Evolutionary conservation across 1,284 basidiomycete genomes (phyloP), one percentile per base, ranked within the genome.

Genomic region (Irpex lacteus): DNA sequence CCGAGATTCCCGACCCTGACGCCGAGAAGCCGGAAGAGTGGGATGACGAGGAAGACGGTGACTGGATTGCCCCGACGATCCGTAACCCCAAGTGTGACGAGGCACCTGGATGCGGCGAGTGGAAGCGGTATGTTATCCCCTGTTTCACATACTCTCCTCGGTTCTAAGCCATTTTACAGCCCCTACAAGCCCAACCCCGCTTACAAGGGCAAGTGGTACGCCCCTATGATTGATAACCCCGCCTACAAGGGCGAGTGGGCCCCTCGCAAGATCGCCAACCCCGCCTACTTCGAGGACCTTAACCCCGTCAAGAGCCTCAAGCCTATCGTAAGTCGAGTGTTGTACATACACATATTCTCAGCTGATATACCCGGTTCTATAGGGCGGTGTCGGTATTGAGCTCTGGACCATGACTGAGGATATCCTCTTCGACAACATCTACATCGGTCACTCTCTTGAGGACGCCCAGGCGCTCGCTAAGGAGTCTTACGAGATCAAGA

Each of bases 1-100:
- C 86, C 65, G 83, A 79, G 60, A 87, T 98, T 69, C 88, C 95
- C 60, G 98, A 99, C 77, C 96, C 98, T 68, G 89, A 96, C 70
- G 91, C 95, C 56, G 87, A 91, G 80, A 98, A 98, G 85, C 98
- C 98, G 36, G 97, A 98, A 76, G 98, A 99, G 79, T 99, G 98
- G 98, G 96, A 98, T 74, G 94, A 99, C 70, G 98, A 98, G 77
- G 97, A 99, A 77, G 97, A 99, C 73, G 98, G 98, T 77, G 97
- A 98, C 75, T 99, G 96, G 95, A 86, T 98, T 66, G 87, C 96
- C 9, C 96, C 97, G 34, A 88, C 87, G 66, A 82, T 99, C 64
- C 81, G 86, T 68, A 98, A 98, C 85, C 93, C 96, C 71, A 92
- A 90, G 76, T 98, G 96, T 74, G 84, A 89, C 69, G 91, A 90